These are phyloP conservation scores for Nicotiana attenuata DNA, from an alignment of 257 asterid species.

Conservation along the genomic window DNA sequence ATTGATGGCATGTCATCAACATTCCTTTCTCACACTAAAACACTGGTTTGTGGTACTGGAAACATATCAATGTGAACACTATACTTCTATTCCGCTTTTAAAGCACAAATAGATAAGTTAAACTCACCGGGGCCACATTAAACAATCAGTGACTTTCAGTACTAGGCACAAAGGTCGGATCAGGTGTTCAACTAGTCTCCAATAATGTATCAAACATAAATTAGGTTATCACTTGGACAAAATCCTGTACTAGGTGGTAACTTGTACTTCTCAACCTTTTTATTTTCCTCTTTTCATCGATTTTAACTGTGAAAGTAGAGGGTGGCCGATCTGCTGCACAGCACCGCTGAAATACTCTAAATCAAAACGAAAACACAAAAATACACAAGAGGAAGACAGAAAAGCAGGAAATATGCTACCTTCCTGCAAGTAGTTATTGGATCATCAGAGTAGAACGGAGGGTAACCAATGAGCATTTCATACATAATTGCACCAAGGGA, in stretches of 20 bases:
- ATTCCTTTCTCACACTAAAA: no score
- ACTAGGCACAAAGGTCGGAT: not conserved
- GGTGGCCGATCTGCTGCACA: not conserved
- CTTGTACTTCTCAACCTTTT: not conserved
- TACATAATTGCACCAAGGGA: slow-evolving; percentile 17
- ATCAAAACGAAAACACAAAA: not conserved
- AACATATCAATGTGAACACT: not conserved
- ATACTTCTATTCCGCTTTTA: not conserved
- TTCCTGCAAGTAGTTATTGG: slow-evolving; percentile 23
- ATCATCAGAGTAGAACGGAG: slow-evolving; percentile 22
- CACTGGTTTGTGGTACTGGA: no score
- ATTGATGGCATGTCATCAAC: not conserved
- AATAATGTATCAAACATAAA: no score
- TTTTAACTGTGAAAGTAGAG: not conserved
- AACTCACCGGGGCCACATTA: not conserved
- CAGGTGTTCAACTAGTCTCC: not conserved
- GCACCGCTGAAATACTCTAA: not conserved
- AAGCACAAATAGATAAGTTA: not conserved
- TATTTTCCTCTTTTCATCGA: not conserved
- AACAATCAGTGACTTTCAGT: not conserved
- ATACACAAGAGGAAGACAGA: not conserved
- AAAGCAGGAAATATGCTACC: slow-evolving; percentile 8
- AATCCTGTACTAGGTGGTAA: not conserved
- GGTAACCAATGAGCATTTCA: slow-evolving; percentile 23
- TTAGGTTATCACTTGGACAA: not conserved